Evolutionary conservation across 192 early-diverging fungal genomes (phyloP), one percentile per base, ranked within the genome.

Genomic region (Podila epicladia): DNA sequence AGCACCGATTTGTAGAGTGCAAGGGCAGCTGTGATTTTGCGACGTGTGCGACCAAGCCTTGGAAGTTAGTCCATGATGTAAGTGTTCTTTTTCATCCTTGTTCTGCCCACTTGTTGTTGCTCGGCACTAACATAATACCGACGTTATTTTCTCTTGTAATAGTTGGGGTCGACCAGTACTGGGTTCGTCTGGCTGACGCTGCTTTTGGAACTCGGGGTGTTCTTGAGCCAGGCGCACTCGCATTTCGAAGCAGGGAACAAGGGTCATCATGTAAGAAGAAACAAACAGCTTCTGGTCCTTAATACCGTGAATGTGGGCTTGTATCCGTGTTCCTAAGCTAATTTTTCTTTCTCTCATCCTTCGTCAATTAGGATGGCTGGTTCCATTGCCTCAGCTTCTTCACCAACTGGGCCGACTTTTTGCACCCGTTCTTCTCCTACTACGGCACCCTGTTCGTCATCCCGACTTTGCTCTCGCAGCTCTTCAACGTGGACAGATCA

Each of bases 401-500:
- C 11, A 78, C 65, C 19, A 71, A 78, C 58, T 78, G 75, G 75
- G 22, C 68, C 38, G 24, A 78, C 49, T 78, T 78, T 33, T 63
- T 78, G 38, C 15, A 62, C 20, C 75, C 75, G 0, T 78, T 78
- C 64, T 78, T 78, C 28, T 33, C 69, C 19, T 78, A 78, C 64
- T 78, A 78, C 22, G 64, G 75, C 12, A n/a, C 75, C 5, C 64
- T 78, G 12, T 78, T 78, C 22, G 55, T 63, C 1, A 28, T 78
- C 20, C 75, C 75, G 2, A 78, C 75, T 13, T 48, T 78, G 17
- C 75, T 78, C 5, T 66, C 63, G 11, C 75, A 78, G 41, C 69
- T 78, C 58, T 78, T 71, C 35, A 78, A 78, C 26, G 75, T 78
- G 19, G 75, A 78, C 29, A 41, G 60, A 5, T 37, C 69, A 0